Conservation (phyloP, 495 filamentous ascomycete genomes). For the Penicillium taxi region DNA sequence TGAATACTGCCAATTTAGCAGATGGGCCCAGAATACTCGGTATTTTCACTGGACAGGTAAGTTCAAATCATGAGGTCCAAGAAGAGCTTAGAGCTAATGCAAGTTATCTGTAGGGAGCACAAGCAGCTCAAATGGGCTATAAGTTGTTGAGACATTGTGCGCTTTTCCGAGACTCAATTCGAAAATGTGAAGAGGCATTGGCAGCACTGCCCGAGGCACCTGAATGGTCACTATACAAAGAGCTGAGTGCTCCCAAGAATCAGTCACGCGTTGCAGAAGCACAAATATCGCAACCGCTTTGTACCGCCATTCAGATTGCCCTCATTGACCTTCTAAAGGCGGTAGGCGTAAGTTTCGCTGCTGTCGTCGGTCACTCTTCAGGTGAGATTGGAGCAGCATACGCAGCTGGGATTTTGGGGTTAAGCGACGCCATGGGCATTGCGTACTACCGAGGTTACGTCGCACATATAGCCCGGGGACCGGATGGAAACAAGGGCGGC, state of each 20-base stretch:
- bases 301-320: conserved; percentile 21
- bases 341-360: conserved; percentile 4
- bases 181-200: no score
- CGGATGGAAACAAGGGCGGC: conserved; percentile 20
- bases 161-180: background rate
- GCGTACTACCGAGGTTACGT: conserved; percentile 44
- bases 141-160: background rate
- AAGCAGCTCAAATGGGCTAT: no score
- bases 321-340: conserved; percentile 17
- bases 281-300: conserved; percentile 33
- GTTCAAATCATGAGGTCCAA: no score
- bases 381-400: conserved; percentile 31
- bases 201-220: no score
- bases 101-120: no score
- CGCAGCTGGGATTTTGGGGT: conserved; percentile 18
- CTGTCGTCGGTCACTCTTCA: conserved; percentile 24
- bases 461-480: background rate
- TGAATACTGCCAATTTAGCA: no score
- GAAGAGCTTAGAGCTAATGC: no score
- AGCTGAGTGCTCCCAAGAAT: conserved; percentile 7
- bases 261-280: conserved; percentile 17
- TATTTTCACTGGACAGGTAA: no score
- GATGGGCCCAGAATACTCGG: no score
- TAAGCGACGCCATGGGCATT: conserved; percentile 34
- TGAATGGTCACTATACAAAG: conserved; percentile 3